A percentile compares a stretch with the other conserved stretches of the same genome.
Evolutionary conservation across 2,329 filamentous ascomycete species (phyloP).

Genomic region (Biscogniauxia mediterranea): DNA sequence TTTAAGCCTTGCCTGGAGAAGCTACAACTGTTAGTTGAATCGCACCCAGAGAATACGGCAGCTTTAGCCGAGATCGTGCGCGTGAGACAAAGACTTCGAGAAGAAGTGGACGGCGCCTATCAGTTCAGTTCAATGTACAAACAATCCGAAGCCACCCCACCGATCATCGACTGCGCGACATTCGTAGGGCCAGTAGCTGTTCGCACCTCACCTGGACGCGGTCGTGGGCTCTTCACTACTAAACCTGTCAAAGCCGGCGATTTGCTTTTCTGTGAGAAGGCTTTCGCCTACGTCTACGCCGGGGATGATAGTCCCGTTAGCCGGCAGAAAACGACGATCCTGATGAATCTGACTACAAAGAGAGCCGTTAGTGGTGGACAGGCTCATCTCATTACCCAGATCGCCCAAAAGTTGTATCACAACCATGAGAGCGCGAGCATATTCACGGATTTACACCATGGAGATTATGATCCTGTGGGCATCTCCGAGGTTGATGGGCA

Average conservation of each 20-base stretch:
- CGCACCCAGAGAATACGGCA: conserved; percentile 35
- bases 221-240: conserved; percentile 52
- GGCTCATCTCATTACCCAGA: conserved; percentile 38
- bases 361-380: conserved; percentile 37
- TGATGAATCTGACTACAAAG: conserved; percentile 39
- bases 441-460: conserved; percentile 40
- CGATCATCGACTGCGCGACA: conserved; percentile 47
- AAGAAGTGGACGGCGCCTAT: conserved; percentile 41
- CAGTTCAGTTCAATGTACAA: conserved; percentile 37
- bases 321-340: conserved; percentile 23
- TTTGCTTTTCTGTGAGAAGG: conserved; percentile 55
- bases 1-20: conserved; percentile 37
- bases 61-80: conserved; percentile 32
- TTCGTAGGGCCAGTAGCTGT: conserved; percentile 43
- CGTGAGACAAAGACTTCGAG: conserved; percentile 32
- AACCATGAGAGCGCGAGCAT: conserved; percentile 34
- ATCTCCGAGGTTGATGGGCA: conserved; percentile 33
- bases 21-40: conserved; percentile 32
- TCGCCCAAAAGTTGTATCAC: conserved; percentile 45
- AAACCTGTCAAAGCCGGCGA: conserved; percentile 47
- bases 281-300: conserved; percentile 43
- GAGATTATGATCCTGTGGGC: conserved; percentile 36
- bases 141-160: conserved; percentile 36
- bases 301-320: conserved; percentile 20
- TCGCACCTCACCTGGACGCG: conserved; percentile 38